Base-by-base conservation (phyloP, 441 rosid species). In the Kokia cookei region DNA sequence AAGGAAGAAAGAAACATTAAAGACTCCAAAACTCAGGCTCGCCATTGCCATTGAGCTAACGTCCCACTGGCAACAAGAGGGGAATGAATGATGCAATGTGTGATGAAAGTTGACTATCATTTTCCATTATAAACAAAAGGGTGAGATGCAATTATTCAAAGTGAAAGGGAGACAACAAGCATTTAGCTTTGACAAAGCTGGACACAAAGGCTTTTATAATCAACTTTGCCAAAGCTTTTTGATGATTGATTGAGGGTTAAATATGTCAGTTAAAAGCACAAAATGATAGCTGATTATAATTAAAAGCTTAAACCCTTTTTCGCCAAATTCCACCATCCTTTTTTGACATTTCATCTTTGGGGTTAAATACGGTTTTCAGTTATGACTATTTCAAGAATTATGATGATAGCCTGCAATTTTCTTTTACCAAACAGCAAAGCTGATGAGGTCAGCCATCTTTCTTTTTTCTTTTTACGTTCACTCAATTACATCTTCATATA, bases 81-180 rank as follows among this genome's bases (percentile, higher is more conserved):
- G 53, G 19, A 26, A 71, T 8, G 60, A 62, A 78, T 77, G 87
- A 86, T 79, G 86, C 66, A 65, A 72, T 50, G 48, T 9, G 19
- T 67, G 66, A 77, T 77, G 82, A 69, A 78, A 81, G 83, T 82
- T 83, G 85, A 84, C 87, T 75, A 73, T 76, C 65, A 45, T 57
- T 48, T 77, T 79, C 82, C 82, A 82, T 83, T 77, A 69, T n/a
- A 47, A 57, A 50, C 69, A 76, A 77, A 83, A 80, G 15, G 22
- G 48, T 19, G 32, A 72, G 54, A 67, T 73, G 82, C 37, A 79
- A 75, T 80, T 27, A 78, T 77, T 73, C 60, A 42, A 64, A 27
- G 65, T 66, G 50, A 27, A 48, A 42, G 77, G 73, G 60, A 26
- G 69, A 72, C 73, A 75, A 72, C 73, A 71, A 77, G 45, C 69